phyloP scores from a whole-genome alignment of 352 stramenopile genomes.

The Globisporangium polare region DNA sequence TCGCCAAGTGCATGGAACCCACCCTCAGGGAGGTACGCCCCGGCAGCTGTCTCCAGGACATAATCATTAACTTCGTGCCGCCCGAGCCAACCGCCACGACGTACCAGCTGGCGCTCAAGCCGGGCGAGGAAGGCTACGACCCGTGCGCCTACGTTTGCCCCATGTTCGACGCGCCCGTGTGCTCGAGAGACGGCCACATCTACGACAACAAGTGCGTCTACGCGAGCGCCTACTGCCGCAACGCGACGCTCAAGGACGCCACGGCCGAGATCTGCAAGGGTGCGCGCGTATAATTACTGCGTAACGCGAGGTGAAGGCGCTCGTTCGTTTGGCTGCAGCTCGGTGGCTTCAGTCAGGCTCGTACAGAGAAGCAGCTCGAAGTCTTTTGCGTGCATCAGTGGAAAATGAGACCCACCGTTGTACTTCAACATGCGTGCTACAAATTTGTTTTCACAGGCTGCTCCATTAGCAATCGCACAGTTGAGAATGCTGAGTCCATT shows the following conservation, averaged over 20 bases:
- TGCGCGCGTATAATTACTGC: neutral
- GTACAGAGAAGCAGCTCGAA: neutral
- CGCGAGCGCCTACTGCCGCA: conserved; percentile 10
- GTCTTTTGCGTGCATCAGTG: neutral
- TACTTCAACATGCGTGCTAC: neutral
- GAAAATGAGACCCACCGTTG: neutral
- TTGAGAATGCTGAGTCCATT: neutral
- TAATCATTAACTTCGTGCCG: neutral
- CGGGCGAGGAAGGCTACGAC: conserved; percentile 4
- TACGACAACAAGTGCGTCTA: conserved; percentile 22
- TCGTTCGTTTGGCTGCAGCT: neutral
- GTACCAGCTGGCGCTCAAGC: neutral
- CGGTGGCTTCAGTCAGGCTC: too few relatives aligned
- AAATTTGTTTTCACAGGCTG: neutral
- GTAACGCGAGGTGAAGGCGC: too few relatives aligned
- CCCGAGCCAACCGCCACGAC: neutral
- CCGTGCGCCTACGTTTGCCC: conserved; percentile 14
- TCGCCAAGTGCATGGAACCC: conserved; percentile 12
- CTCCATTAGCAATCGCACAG: too few relatives aligned
- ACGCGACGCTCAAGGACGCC: conserved; percentile 7
- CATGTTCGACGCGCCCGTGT: conserved; percentile 20
- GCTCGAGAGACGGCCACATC: conserved; percentile 17
- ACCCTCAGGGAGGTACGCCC: neutral
- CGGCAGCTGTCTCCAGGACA: neutral
- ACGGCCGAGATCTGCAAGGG: conserved; percentile 5